Evolutionary conservation across 2,329 filamentous ascomycete species (phyloP), one percentile per base, ranked within the genome.

Genomic region (Fusarium gaditjirri): DNA sequence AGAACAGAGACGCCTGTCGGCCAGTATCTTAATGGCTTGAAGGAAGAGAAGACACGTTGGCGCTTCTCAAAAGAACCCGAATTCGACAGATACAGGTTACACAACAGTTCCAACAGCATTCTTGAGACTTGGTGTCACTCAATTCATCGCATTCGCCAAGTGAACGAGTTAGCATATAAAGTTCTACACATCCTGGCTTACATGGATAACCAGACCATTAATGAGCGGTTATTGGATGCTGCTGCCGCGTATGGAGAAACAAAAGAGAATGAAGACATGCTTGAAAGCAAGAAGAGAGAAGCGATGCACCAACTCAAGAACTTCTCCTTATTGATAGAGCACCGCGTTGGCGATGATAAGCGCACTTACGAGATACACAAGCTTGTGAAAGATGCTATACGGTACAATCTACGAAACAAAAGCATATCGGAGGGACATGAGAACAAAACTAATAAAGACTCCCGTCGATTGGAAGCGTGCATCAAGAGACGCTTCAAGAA

Each of bases 41-140:
- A 38, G 11, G 25, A 71, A 44, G 71, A 75, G 13, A 72, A 73
- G 21, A 44, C 68, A 4, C 70, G 77, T 56, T 79, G 73, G 75
- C 54, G 49, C 9, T 17, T 79, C 10, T 58, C 78, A 2, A 73
- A 71, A 44, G 70, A 61, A 39, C 55, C 60, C 3, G 68, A 74
- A 10, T 71, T 67, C 35, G 78, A 82, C 62, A 71, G 72, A 10
- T 71, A 82, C 61, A 76, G 80, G 61, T 23, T 74, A n/a, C 65
- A 58, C 1, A 60, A 74, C 4, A 73, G 78, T 16, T 70, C 78
- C 0, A 83, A 82, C 47, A 82, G 78, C 46, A 62, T 82, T 3
- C 70, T 83, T 35, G 59, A 77, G 44, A 82, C 80, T 5, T 83
- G 77, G 80, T 60, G 46, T 9, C 78, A 80, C 35, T 82, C 80